These are phyloP conservation scores for Penicillium glabrum DNA, from an alignment of 2,329 filamentous ascomycete genomes.

Conservation along the genomic window DNA sequence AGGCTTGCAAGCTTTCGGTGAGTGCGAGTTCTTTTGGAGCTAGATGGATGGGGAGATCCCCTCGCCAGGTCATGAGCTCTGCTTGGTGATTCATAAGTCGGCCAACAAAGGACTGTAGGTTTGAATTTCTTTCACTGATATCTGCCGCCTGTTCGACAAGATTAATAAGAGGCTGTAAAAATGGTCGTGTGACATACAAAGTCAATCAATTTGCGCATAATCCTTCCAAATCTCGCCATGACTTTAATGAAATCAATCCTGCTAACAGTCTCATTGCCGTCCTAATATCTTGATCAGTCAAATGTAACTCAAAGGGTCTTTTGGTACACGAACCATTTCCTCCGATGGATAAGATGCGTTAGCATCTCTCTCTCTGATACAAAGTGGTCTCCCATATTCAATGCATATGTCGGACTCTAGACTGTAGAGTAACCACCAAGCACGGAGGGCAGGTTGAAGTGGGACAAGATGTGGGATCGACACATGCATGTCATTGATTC, in stretches of 20 bases:
- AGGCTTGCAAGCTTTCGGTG: background rate
- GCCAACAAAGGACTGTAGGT: constrained; percentile 5
- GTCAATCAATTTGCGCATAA: constrained; percentile 11
- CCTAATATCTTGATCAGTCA: background rate
- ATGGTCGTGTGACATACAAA: background rate
- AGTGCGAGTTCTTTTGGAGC: background rate
- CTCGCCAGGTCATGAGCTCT: constrained; percentile 12
- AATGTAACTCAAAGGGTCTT: background rate
- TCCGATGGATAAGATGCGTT: constrained; percentile 5
- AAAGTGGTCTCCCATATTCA: constrained; percentile 9
- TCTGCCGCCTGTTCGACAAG: constrained; percentile 1
- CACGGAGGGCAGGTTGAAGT: background rate
- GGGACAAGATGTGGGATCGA: background rate
- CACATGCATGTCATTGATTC: constrained; percentile 1
- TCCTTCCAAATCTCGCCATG: constrained; percentile 8
- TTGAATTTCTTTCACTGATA: constrained; percentile 2
- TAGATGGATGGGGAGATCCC: constrained; percentile 6
- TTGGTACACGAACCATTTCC: background rate
- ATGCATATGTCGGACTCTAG: constrained; percentile 10
- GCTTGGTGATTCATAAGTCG: constrained; percentile 13
- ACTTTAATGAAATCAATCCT: background rate
- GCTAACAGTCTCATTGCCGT: background rate
- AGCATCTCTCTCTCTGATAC: constrained; percentile 10
- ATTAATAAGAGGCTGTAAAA: background rate
- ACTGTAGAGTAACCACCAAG: constrained; percentile 11